Evolutionary conservation across 2,329 filamentous ascomycete species (phyloP).

Genomic region (Elsinoe necatrix): DNA sequence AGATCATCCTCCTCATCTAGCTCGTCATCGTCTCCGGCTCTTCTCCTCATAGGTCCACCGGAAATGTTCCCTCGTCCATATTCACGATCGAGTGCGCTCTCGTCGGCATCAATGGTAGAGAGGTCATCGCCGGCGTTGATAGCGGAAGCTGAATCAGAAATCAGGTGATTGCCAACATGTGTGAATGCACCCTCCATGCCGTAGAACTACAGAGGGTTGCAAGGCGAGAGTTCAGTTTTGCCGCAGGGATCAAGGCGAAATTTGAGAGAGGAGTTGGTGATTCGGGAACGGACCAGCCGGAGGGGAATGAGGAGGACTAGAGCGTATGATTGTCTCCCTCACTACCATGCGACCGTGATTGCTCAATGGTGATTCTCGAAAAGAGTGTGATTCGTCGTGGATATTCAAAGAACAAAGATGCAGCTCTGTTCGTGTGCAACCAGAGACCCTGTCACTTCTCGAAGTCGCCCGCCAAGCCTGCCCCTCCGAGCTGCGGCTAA

Average conservation of each 20-base stretch:
- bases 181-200: constrained; percentile 81
- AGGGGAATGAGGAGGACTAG: neutral
- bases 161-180: constrained; percentile 76
- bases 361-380: neutral
- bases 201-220: constrained; percentile 6
- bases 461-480: neutral
- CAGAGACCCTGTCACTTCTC: constrained; percentile 1
- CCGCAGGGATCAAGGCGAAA: neutral
- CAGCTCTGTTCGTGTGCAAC: constrained; percentile 1
- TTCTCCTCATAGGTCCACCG: constrained; percentile 54
- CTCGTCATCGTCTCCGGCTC: constrained; percentile 82
- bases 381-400: neutral
- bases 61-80: constrained; percentile 50
- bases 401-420: neutral
- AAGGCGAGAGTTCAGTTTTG: neutral
- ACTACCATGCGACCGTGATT: constrained; percentile 8
- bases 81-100: constrained; percentile 66
- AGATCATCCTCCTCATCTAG: constrained; percentile 68
- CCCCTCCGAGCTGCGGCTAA: neutral
- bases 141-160: constrained; percentile 73
- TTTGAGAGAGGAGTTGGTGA: neutral
- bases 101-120: constrained; percentile 47
- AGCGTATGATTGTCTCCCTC: neutral
- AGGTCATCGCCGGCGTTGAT: constrained; percentile 78
- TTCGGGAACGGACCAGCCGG: constrained; percentile 10